phyloP scores from a whole-genome alignment of 345 rosid species.

The Dimocarpus longan region DNA sequence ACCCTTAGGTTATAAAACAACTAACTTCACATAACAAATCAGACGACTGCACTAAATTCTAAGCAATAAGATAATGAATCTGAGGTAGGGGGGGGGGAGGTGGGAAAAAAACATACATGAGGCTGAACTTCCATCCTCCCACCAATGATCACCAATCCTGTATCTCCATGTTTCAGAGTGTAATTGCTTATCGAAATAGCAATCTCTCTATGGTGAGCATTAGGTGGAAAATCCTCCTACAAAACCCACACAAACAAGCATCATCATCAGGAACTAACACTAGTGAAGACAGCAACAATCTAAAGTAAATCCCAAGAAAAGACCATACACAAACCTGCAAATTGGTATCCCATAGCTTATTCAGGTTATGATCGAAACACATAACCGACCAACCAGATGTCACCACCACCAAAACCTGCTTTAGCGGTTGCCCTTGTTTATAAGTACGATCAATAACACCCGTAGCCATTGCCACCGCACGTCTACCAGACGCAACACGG shows the following conservation, averaged over 20 bases:
- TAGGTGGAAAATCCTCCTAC: conserved; percentile 93
- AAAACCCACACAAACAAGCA: conserved; percentile 24
- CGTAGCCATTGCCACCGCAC: conserved; percentile 92
- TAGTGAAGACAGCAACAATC: background rate
- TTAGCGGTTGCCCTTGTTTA: conserved; percentile 72
- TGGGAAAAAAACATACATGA: conserved; percentile 58
- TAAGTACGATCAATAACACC: conserved; percentile 76
- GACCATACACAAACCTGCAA: conserved; percentile 61
- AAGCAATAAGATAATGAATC: background rate
- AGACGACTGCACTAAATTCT: background rate
- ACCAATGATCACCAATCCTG: conserved; percentile 84
- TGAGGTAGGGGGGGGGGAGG: background rate
- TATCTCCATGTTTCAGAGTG: conserved; percentile 85
- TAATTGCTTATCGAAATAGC: conserved; percentile 79
- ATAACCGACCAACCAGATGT: conserved; percentile 94
- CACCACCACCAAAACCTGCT: conserved; percentile 96
- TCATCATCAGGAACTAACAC: background rate
- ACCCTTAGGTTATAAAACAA: background rate
- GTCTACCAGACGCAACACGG: conserved; percentile 82
- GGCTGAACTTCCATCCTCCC: conserved; percentile 96
- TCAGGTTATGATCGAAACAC: conserved; percentile 96
- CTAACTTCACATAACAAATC: conserved; percentile 2
- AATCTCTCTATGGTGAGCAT: conserved; percentile 88
- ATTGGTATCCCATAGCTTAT: conserved; percentile 90
- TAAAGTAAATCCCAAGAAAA: background rate